Conservation (phyloP, 768 basidiomycete species). For the Lactarius trivialis region DNA sequence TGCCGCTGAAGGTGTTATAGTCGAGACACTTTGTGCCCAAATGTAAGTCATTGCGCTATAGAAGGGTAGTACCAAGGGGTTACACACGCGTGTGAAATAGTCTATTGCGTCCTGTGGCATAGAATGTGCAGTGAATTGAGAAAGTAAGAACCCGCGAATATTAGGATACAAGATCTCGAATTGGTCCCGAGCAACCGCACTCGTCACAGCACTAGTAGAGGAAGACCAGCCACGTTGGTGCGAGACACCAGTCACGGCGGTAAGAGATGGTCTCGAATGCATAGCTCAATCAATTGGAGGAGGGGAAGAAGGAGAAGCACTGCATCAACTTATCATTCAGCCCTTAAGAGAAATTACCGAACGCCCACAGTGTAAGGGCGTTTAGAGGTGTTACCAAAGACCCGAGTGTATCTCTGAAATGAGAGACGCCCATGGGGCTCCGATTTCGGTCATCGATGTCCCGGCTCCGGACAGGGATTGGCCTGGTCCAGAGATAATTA, state of each 20-base stretch:
- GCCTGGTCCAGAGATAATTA: too few species aligned
- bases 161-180: conserved; percentile 43
- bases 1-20: conserved; percentile 90
- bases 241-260: neutral
- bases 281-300: neutral
- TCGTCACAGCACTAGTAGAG: neutral
- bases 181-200: conserved; percentile 5
- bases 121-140: conserved; percentile 54
- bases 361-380: neutral
- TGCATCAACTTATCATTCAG: neutral
- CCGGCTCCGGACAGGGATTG: too few species aligned
- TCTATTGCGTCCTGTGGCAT: conserved; percentile 81
- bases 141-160: conserved; percentile 74
- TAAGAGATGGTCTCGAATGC: neutral
- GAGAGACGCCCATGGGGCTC: neutral
- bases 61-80: neutral
- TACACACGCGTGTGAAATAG: conserved; percentile 74
- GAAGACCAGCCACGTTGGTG: neutral
- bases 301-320: neutral
- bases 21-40: conserved; percentile 57
- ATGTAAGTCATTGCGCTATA: conserved; percentile 11
- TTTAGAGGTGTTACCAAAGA: neutral
- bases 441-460: neutral
- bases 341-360: neutral
- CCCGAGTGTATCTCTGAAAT: neutral